Evolutionary conservation across 306 rosid genomes (phyloP).

Genomic region (Malus fusca): DNA sequence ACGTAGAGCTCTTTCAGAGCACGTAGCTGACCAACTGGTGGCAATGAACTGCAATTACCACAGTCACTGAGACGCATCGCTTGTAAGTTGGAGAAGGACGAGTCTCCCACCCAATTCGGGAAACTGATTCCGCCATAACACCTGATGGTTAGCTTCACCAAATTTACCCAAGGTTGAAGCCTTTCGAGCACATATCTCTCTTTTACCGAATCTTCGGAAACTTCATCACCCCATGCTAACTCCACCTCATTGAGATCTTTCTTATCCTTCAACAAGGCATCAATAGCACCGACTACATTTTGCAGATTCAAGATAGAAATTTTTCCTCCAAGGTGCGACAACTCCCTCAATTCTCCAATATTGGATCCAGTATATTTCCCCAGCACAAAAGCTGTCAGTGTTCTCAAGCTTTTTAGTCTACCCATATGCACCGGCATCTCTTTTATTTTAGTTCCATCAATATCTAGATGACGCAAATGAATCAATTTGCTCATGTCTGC

Average conservation of each 20-base stretch:
- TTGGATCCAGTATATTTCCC: neutral
- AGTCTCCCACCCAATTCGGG: conserved; percentile 16
- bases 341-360: neutral
- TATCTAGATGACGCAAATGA: neutral
- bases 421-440: neutral
- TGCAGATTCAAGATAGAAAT: neutral
- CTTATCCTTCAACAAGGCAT: conserved; percentile 2
- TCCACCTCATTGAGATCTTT: neutral
- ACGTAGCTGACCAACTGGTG: conserved; percentile 8
- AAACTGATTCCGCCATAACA: neutral
- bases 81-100: neutral
- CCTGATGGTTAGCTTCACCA: neutral
- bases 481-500: neutral
- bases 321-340: neutral
- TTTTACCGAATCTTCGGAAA: neutral
- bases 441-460: neutral
- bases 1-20: neutral
- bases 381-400: neutral
- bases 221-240: neutral
- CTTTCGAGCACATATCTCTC: neutral
- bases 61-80: neutral
- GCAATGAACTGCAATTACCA: neutral
- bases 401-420: neutral
- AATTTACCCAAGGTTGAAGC: conserved; percentile 1
- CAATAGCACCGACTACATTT: neutral